phyloP scores from a whole-genome alignment of 1,139 yeast genomes.

The Citeromyces hawaiiensis region DNA sequence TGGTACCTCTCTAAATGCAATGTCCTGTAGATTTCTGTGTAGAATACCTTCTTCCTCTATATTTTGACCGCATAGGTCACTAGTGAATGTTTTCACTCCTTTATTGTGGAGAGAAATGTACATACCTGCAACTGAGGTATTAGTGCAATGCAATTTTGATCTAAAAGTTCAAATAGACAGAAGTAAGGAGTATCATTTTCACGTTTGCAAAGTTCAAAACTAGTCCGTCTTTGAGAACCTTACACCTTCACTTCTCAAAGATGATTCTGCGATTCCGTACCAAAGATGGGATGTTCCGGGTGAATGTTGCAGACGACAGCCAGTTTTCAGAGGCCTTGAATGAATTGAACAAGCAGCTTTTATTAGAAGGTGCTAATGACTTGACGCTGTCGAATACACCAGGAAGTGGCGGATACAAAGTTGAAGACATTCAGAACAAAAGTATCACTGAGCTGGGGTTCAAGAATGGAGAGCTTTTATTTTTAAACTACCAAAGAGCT shows the following conservation, averaged over 20 bases:
- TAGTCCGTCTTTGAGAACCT: too few species aligned
- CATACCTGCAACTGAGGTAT: too few species aligned
- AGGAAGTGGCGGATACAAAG: background rate
- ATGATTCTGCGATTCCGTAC: slow-evolving; percentile 69
- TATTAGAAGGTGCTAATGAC: too few species aligned
- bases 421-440: slow-evolving; percentile 23
- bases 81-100: background rate
- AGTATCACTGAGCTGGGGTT: slow-evolving; percentile 25
- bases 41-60: slow-evolving; percentile 22
- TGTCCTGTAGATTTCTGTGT: slow-evolving; percentile 40
- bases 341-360: slow-evolving; percentile 29
- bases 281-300: slow-evolving; percentile 71
- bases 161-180: too few species aligned
- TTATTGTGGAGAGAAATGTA: too few species aligned
- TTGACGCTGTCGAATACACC: background rate
- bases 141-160: too few species aligned
- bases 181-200: too few species aligned
- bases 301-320: slow-evolving; percentile 32
- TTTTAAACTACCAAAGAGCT: slow-evolving; percentile 30
- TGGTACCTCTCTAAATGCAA: slow-evolving; percentile 32
- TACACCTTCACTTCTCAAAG: too few species aligned
- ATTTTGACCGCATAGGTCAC: slow-evolving; percentile 1
- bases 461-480: slow-evolving; percentile 78
- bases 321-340: slow-evolving; percentile 32
- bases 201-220: too few species aligned